Evolutionary conservation across 2,329 filamentous ascomycete genomes (phyloP), one percentile per base, ranked within the genome.

Genomic region (Phoma sp.): DNA sequence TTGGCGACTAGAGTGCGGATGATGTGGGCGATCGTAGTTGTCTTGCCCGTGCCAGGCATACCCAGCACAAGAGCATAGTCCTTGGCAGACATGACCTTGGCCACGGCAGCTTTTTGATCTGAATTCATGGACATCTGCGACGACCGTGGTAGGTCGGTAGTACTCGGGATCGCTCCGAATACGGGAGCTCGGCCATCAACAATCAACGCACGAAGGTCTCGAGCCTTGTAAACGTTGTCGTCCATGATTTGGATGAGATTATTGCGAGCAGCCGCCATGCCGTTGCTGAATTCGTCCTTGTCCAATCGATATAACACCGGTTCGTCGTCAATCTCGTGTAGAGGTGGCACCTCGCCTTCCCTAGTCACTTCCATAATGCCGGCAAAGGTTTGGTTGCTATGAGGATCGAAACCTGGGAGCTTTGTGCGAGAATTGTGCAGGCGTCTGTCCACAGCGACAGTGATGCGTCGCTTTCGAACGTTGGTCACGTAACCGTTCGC

Each of bases 21-120:
- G 64, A 99, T 97, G 72, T 98, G 93, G 5, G 93, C 92, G 68
- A 99, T 98, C 0, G 95, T 99, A 0, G 95, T 99, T 2, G 95
- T 99, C 76, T 99, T 99, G 53, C 95, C 95, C 0, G 95, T 99
- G 7, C 95, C 95, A 1, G 95, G 95, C 95, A 99, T 99, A 23
- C 95, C 95, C 17, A 99, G 84, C 11, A 99, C 93, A n/a, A 99
- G 82, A 7, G 95, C 93, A 74, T 98, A 99, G 77, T 99, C 93
- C 63, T 90, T 85, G 3, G 95, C 93, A 67, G 89, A 92, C 89
- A 99, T 96, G 32, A 99, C 93, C 75, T 97, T 98, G 64, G 92
- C 85, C 46, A 99, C 92, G 0, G 95, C 95, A 53, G 82, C 83
- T 67, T 83, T 87, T 74, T 99, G 95, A 69, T 98, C 95, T 9